Percentiles rank a stretch among this genome's conserved stretches.
phyloP scores from a whole-genome alignment of 192 early-diverging fungal genomes.

The Umbelopsis sp. region DNA sequence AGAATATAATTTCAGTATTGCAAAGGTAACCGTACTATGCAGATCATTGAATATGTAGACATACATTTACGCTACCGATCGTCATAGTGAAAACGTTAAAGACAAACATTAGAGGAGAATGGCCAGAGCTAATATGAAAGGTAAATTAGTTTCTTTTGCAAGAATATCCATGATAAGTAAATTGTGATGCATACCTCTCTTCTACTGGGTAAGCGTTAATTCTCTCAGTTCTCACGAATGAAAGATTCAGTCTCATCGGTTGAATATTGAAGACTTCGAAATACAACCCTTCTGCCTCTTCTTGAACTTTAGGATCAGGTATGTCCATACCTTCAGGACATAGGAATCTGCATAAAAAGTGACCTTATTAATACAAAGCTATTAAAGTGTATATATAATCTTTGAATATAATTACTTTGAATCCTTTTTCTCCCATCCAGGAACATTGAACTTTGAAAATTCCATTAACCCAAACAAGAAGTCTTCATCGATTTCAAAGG shows the following conservation, averaged over 20 bases:
- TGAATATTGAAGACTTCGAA: slow-evolving; percentile 88
- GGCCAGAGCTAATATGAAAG: slow-evolving; percentile 4
- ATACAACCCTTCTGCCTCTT: slow-evolving; percentile 67
- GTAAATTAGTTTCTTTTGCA: not conserved
- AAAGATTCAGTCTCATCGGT: slow-evolving; percentile 83
- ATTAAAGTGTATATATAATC: not conserved
- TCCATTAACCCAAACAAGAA: slow-evolving; percentile 75
- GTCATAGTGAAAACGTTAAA: slow-evolving; percentile 83
- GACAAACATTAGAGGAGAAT: slow-evolving; percentile 49
- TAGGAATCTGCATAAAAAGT: not conserved
- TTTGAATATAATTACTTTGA: not conserved
- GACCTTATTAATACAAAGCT: not conserved
- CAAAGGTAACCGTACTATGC: not conserved
- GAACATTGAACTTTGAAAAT: slow-evolving; percentile 66
- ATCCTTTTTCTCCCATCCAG: not conserved
- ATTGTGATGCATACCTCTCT: slow-evolving; percentile 37
- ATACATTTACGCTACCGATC: slow-evolving; percentile 80
- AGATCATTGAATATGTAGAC: not conserved
- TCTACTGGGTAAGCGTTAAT: slow-evolving; percentile 47
- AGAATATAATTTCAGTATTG: not conserved
- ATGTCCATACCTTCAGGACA: slow-evolving; percentile 29
- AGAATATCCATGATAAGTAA: no score
- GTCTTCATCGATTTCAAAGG: slow-evolving; percentile 86
- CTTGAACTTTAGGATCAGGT: slow-evolving; percentile 56
- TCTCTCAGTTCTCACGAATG: slow-evolving; percentile 73